Evolutionary conservation across 73 alveolate species (phyloP).

Genomic region (Tetrahymena malaccensis): DNA sequence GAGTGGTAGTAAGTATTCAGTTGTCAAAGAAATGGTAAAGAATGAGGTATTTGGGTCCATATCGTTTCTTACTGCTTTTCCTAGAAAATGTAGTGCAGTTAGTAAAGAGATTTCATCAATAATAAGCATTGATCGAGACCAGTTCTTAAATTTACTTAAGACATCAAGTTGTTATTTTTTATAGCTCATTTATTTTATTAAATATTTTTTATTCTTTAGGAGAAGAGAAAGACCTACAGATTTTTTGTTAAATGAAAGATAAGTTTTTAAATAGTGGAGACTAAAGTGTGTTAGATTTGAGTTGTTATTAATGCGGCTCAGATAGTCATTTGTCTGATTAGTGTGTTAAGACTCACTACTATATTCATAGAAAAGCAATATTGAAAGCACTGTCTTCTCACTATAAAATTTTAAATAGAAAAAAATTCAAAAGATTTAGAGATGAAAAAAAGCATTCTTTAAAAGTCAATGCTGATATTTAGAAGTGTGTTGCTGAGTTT

Average conservation of each 20-base stretch:
- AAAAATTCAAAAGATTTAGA: neutral
- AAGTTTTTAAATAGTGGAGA: neutral
- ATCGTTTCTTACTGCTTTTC: neutral
- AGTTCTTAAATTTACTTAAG: neutral
- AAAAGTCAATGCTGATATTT: neutral
- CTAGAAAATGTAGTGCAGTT: neutral
- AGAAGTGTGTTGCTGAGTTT: neutral
- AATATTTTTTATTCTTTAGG: neutral
- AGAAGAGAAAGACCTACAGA: neutral
- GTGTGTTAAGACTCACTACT: neutral
- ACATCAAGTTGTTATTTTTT: neutral
- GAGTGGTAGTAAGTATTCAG: neutral
- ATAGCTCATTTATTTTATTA: neutral
- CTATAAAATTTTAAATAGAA: neutral
- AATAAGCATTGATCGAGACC: neutral
- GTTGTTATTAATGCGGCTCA: neutral
- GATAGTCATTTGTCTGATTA: neutral
- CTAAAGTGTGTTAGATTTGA: neutral
- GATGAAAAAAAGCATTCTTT: neutral
- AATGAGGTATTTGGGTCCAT: neutral
- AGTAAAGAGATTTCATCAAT: neutral
- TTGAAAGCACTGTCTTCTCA: neutral
- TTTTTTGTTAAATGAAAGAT: neutral
- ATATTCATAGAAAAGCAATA: neutral
- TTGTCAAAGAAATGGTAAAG: neutral